Percentiles rank a stretch among this genome's conserved stretches.
phyloP scores from a whole-genome alignment of 768 basidiomycete species.

The Jaapia argillacea region DNA sequence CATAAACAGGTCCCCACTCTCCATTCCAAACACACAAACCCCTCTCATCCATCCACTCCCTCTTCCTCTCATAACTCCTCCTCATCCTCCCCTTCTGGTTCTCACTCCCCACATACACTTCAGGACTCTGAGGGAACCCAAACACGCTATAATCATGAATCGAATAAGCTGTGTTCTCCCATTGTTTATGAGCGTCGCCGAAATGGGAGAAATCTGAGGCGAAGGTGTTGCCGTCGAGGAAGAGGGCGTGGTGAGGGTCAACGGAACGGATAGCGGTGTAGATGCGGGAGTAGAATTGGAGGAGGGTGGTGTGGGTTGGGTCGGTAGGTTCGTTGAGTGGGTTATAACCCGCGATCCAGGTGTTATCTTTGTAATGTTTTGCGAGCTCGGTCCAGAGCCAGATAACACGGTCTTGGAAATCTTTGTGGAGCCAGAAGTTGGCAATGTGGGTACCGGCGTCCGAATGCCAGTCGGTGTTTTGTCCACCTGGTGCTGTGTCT shows the following conservation, averaged over 20 bases:
- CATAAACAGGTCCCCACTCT: conserved; percentile 81
- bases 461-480: conserved; percentile 75
- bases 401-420: conserved; percentile 71
- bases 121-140: conserved; percentile 57
- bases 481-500: conserved; percentile 67
- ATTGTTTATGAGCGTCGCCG: conserved; percentile 48
- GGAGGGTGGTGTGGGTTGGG: conserved; percentile 49
- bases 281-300: conserved; percentile 59
- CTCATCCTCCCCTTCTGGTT: conserved; percentile 42
- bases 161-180: conserved; percentile 67
- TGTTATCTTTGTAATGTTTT: conserved; percentile 63
- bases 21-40: conserved; percentile 70
- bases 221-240: conserved; percentile 81
- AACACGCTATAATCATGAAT: conserved; percentile 73
- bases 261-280: conserved; percentile 61
- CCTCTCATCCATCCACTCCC: conserved; percentile 65
- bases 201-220: conserved; percentile 71
- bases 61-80: conserved; percentile 61
- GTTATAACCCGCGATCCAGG: conserved; percentile 84
- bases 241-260: conserved; percentile 65
- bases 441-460: conserved; percentile 64
- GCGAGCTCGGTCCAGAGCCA: conserved; percentile 77
- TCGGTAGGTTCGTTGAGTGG: conserved; percentile 82
- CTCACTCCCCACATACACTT: conserved; percentile 40
- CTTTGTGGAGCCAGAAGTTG: conserved; percentile 76